Base-by-base conservation (phyloP, 495 filamentous ascomycete species). In the Aspergillus ellipticus region DNA sequence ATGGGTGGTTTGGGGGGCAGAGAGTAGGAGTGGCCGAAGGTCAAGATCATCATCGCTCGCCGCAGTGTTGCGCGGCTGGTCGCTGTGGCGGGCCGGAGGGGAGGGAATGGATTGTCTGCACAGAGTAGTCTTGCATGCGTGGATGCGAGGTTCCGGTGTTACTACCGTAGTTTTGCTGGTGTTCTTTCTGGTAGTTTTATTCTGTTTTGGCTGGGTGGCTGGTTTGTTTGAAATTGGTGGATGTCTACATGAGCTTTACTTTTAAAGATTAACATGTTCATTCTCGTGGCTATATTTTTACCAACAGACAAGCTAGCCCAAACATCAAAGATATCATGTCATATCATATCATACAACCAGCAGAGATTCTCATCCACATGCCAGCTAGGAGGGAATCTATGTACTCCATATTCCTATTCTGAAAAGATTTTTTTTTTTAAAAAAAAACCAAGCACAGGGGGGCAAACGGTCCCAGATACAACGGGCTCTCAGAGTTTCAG, bases 401-500 rank as follows among this genome's bases (percentile, higher is more conserved):
- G 13, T 39, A 39, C 35, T 39, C 35, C 35, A 39, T 4, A 39
- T 28, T 7, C 24, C 24, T 28, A 28, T 28, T 28, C 7, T 7
- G 24, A 28, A 28, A 28, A 28, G 24, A 28, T 28, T 28, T 28
- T n/a, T n/a, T n/a, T n/a, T n/a, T n/a, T n/a, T n/a, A n/a, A n/a
- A n/a, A n/a, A n/a, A n/a, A n/a, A n/a, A n/a, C n/a, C n/a, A n/a
- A n/a, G n/a, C n/a, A n/a, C n/a, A n/a, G n/a, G n/a, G n/a, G n/a
- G n/a, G n/a, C n/a, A n/a, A n/a, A n/a, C n/a, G n/a, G n/a, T n/a
- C n/a, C n/a, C n/a, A n/a, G n/a, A n/a, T n/a, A n/a, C n/a, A n/a
- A n/a, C n/a, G n/a, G n/a, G 17, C 13, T 16, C 33, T 73, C 86
- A 98, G 64, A 98, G 69, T 81, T 97, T 98, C 92, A 98, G 97